Evolutionary conservation across 345 rosid genomes (phyloP), one percentile per base, ranked within the genome.

Genomic region (Brassica incana): DNA sequence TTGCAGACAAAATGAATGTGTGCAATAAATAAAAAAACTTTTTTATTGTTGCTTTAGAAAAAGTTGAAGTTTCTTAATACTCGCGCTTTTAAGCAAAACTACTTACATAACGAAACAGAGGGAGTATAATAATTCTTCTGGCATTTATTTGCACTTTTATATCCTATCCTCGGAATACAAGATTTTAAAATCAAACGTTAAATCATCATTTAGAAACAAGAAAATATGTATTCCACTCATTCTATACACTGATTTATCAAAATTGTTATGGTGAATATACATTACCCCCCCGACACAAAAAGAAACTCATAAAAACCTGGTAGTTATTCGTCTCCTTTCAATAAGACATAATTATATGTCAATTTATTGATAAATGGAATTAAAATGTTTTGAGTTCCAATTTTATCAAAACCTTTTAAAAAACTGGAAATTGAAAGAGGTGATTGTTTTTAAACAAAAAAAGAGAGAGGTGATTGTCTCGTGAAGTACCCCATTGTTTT

Each of bases 401-500:
- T 63, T 50, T 10, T 6, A 63, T 77, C 30, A 27, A 71, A 62
- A 45, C 11, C 20, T 62, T 14, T 8, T n/a, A 0, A 15, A 65
- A 65, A 71, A 15, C 48, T 14, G 75, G 11, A 70, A 70, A n/a
- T 11, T 35, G 52, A 70, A 23, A 63, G 76, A 78, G 68, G 73
- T 59, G 62, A 6, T 74, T 63, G 71, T 74, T 23, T 23, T 23
- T 23, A 23, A 23, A 23, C 25, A 0, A 23, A 23, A 23, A 23
- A 23, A 23, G 0, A 23, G 25, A 63, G 76, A 78, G 68, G 73
- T 43, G 62, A 6, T 74, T 63, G 71, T 74, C 59, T 74, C 63
- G 71, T 80, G 74, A 80, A 80, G 79, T 54, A 60, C 29, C 65
- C 67, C 71, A 69, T 64, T 73, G 74, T 52, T 74, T 69, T 52